Evolutionary conservation across 495 filamentous ascomycete species (phyloP), one percentile per base, ranked within the genome.

Genomic region (Xylaria venustula): DNA sequence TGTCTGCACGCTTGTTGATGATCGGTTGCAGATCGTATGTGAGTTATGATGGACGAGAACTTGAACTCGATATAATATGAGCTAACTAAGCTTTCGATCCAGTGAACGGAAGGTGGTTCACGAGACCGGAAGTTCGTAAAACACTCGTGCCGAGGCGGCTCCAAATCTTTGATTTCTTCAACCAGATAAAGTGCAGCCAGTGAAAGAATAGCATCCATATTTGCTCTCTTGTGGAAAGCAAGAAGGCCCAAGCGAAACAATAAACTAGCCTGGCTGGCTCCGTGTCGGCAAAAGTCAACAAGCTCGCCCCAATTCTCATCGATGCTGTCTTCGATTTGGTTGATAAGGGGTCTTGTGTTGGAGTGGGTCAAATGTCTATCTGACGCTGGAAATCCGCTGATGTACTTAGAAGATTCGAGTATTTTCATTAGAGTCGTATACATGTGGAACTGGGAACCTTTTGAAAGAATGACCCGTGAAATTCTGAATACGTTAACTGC

Each of bases 271-370:
- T 44, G 46, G 20, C 67, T 56, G 2, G 63, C 12, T 12, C 45
- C 58, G 1, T 56, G 22, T 7, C 64, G 69, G 51, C 71, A 76
- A 25, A 67, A 68, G 19, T 75, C 28, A 34, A 77, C 66, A 1
- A 79, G 65, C 0, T 57, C 42, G 0, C 76, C 77, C 76, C 75
- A 79, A 15, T 73, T 58, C 54, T 72, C 69, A 14, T 60, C 48
- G 5, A 78, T 54, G 19, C 72, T 62, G 23, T 71, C 68, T n/a
- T 70, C 65, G 1, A 78, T 66, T 48, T 77, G 65, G 20, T 51
- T 70, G 12, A 72, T 60, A 4, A 78, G 67, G 0, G 72, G 65
- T 17, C 70, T 67, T 25, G n/a, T 41, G 37, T 40, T 22, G 1
- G 23, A n/a, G n/a, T n/a, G n/a, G 62, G 15, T 66, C 34, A 11